Evolutionary conservation across 1,284 basidiomycete species (phyloP).

Genomic region (Cutaneotrichosporon curvatum): DNA sequence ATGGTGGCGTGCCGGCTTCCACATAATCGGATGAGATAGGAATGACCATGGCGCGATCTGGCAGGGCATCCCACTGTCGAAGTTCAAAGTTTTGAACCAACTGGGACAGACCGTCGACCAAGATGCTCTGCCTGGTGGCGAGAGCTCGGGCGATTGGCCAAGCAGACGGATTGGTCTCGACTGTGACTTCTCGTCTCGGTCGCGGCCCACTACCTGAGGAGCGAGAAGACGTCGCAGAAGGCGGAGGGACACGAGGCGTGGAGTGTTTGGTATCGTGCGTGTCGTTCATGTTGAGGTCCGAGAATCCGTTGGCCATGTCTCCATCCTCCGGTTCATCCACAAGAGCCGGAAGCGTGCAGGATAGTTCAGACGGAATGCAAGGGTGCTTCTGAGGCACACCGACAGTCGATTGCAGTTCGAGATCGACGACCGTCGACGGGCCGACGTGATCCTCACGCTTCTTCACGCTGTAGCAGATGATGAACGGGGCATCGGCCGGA

Average conservation of each 20-base stretch:
- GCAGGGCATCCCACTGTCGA: slow-evolving; percentile 32
- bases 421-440: slow-evolving; percentile 1
- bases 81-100: slow-evolving; percentile 25
- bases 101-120: slow-evolving; percentile 27
- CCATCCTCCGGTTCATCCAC: too few species aligned
- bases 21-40: slow-evolving; percentile 26
- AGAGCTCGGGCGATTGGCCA: slow-evolving; percentile 31
- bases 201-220: too few species aligned
- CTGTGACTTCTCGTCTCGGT: background rate
- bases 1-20: slow-evolving; percentile 14
- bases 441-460: background rate
- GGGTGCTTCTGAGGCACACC: slow-evolving; percentile 20
- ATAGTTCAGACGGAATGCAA: too few species aligned
- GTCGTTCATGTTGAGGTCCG: too few species aligned
- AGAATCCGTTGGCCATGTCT: too few species aligned
- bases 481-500: slow-evolving; percentile 22
- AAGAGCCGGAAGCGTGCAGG: too few species aligned
- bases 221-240: too few species aligned
- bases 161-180: background rate
- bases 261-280: too few species aligned
- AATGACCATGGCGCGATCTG: slow-evolving; percentile 36
- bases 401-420: slow-evolving; percentile 14
- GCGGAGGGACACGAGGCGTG: too few species aligned
- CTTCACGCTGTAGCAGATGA: slow-evolving; percentile 19
- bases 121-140: slow-evolving; percentile 17